Evolutionary conservation across 768 basidiomycete genomes (phyloP).

Genomic region (Nidularia pulvinata): DNA sequence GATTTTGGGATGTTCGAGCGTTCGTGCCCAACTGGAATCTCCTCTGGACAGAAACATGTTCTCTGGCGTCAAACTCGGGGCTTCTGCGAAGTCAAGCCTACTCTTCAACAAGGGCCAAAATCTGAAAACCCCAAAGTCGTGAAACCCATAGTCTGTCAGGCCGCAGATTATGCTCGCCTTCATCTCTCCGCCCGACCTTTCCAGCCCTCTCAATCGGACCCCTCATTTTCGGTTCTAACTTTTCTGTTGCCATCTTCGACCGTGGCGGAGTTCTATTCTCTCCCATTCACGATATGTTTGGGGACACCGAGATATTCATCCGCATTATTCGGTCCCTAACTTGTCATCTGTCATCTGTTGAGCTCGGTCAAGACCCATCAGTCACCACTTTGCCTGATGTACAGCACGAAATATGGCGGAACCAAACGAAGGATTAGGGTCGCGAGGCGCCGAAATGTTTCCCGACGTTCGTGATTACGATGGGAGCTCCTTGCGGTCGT

Average conservation of each 20-base stretch:
- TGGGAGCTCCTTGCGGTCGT: constrained; percentile 2
- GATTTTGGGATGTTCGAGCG: constrained; percentile 4
- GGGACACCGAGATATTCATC: constrained; percentile 15
- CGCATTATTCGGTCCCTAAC: constrained; percentile 17
- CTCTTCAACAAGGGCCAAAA: constrained; percentile 9
- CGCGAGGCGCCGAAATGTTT: constrained; percentile 1
- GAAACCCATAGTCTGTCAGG: constrained; percentile 9
- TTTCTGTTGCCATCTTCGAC: constrained; percentile 26
- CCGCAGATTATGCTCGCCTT: constrained; percentile 22
- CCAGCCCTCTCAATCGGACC: constrained; percentile 20
- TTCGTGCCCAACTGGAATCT: neutral
- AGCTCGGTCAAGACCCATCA: constrained; percentile 13
- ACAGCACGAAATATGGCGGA: neutral
- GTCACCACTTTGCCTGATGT: constrained; percentile 3
- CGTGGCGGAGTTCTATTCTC: constrained; percentile 22
- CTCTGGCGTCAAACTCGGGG: constrained; percentile 7
- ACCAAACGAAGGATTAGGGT: neutral
- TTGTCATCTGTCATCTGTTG: constrained; percentile 9
- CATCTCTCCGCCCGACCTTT: constrained; percentile 22
- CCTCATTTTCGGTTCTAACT: constrained; percentile 21
- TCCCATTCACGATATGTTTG: constrained; percentile 15
- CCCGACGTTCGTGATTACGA: constrained; percentile 4
- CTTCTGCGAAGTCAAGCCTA: constrained; percentile 10
- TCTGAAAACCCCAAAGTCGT: constrained; percentile 3
- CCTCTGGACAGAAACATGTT: neutral